Conservation (phyloP, 108 stramenopile genomes). For the Nitzschia palea region DNA sequence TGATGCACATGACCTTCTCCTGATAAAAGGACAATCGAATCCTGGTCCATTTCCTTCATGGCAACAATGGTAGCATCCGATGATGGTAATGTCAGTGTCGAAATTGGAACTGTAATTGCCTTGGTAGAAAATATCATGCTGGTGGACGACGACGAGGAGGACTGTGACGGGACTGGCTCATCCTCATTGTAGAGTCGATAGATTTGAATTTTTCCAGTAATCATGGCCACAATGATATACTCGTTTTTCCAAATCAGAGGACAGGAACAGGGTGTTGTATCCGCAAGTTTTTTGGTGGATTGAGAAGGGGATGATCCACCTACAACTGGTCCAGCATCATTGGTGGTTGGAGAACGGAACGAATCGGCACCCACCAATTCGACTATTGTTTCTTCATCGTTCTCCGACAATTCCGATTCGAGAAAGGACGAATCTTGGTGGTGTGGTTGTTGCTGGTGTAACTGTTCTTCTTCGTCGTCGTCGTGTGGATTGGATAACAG, state of each 20-base stretch:
- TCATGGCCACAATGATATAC: neutral
- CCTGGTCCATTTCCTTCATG: too few species aligned
- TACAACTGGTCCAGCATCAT: too few species aligned
- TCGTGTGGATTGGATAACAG: neutral
- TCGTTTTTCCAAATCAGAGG: conserved; percentile 5
- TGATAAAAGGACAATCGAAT: too few species aligned
- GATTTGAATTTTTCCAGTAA: conserved; percentile 1
- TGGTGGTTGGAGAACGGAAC: neutral
- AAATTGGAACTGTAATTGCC: too few species aligned
- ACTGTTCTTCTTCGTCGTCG: neutral
- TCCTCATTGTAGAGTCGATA: too few species aligned
- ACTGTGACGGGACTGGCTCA: too few species aligned
- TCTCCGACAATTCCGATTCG: neutral
- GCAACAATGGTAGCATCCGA: too few species aligned
- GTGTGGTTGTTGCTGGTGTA: neutral
- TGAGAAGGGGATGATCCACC: too few species aligned
- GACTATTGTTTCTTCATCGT: neutral
- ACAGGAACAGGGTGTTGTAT: neutral
- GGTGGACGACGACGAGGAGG: too few species aligned
- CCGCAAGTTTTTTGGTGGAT: neutral
- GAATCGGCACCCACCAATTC: neutral
- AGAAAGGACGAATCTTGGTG: neutral
- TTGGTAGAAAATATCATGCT: too few species aligned
- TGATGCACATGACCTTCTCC: conserved; percentile 11
- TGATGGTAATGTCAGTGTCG: too few species aligned